Evolutionary conservation across 2,329 filamentous ascomycete species (phyloP).

Genomic region (Aspergillus sp.): DNA sequence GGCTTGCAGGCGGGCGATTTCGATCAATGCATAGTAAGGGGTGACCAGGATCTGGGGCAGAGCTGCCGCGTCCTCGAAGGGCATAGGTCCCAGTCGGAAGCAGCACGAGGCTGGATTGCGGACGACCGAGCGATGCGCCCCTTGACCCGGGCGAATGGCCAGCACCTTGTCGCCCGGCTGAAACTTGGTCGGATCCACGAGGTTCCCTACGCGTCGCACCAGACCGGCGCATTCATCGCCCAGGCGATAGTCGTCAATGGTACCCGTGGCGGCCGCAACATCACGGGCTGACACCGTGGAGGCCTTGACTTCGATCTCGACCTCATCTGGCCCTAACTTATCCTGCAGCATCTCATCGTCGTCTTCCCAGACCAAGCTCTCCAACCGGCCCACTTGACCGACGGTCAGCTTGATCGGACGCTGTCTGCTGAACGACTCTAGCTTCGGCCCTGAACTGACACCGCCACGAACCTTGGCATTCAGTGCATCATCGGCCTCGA

Average conservation of each 20-base stretch:
- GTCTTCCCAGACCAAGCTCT: slow-evolving; percentile 4
- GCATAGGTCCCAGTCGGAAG: background rate
- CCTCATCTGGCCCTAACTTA: background rate
- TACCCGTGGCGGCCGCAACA: slow-evolving; percentile 3
- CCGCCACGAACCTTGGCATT: slow-evolving; percentile 6
- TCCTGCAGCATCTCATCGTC: background rate
- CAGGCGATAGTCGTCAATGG: slow-evolving; percentile 4
- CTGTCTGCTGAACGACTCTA: background rate
- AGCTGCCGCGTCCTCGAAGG: background rate
- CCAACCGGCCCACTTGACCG: slow-evolving; percentile 1
- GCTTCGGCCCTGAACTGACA: background rate
- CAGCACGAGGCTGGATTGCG: slow-evolving; percentile 4
- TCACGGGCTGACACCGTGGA: slow-evolving; percentile 7
- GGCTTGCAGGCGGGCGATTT: slow-evolving; percentile 6
- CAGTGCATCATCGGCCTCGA: slow-evolving; percentile 1
- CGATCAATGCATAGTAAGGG: background rate
- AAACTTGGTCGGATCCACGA: background rate
- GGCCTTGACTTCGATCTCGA: slow-evolving; percentile 4
- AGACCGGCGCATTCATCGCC: slow-evolving; percentile 6
- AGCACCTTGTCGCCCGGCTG: background rate
- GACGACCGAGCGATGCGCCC: slow-evolving; percentile 5
- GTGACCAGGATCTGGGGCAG: slow-evolving; percentile 1
- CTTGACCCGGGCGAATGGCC: slow-evolving; percentile 2
- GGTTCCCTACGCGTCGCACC: background rate
- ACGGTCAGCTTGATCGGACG: slow-evolving; percentile 1